Evolutionary conservation across 768 basidiomycete genomes (phyloP).

Genomic region (Boletus huronensis): DNA sequence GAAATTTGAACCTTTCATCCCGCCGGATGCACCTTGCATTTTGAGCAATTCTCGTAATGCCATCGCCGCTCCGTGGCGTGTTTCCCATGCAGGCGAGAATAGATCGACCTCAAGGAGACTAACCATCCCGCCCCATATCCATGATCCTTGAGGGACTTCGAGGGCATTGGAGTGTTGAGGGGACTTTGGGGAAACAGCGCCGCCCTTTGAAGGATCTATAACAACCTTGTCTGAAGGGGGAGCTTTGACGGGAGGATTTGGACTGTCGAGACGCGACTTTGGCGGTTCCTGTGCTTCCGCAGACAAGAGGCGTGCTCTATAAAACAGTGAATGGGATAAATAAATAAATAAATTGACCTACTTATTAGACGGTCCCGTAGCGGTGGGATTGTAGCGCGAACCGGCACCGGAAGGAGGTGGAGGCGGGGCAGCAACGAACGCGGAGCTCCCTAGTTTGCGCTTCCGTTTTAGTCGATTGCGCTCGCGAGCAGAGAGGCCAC

Average conservation of each 20-base stretch:
- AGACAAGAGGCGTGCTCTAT: constrained; percentile 71
- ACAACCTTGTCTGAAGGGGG: constrained; percentile 59
- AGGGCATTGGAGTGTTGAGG: constrained; percentile 76
- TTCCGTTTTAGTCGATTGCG: constrained; percentile 93
- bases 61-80: constrained; percentile 90
- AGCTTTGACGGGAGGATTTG: constrained; percentile 40
- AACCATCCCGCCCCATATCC: constrained; percentile 86
- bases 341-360: constrained; percentile 25
- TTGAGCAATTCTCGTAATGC: constrained; percentile 87
- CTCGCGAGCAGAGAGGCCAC: constrained; percentile 82
- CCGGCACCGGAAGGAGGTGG: constrained; percentile 55
- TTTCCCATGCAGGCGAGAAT: constrained; percentile 87
- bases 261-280: constrained; percentile 57
- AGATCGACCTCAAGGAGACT: constrained; percentile 79
- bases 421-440: constrained; percentile 71
- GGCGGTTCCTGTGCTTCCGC: constrained; percentile 51
- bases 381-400: constrained; percentile 58
- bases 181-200: constrained; percentile 75
- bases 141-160: constrained; percentile 68
- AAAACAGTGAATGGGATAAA: constrained; percentile 2
- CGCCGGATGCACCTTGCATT: constrained; percentile 75
- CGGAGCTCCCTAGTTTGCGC: constrained; percentile 80
- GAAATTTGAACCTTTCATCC: constrained; percentile 61
- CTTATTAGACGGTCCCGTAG: constrained; percentile 61
- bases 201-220: constrained; percentile 80